These are phyloP conservation scores for Backusella mclennaniae DNA, from an alignment of 192 early-diverging fungal genomes.

Conservation along the genomic window DNA sequence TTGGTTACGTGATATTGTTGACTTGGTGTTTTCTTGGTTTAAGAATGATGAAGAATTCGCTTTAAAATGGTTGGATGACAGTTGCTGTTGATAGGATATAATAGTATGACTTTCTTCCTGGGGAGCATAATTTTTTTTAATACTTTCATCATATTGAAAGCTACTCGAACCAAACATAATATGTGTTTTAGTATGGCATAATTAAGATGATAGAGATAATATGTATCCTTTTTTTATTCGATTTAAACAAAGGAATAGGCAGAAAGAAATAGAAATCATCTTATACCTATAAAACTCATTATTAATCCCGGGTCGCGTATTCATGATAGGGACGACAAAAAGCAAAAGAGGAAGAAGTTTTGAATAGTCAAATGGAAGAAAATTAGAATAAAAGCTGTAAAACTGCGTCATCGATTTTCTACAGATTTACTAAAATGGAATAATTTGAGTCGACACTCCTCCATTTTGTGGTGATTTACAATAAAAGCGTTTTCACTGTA, in stretches of 20 bases:
- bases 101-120: neutral
- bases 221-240: neutral
- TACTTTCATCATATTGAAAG: neutral
- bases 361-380: neutral
- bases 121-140: neutral
- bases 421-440: constrained; percentile 1
- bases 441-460: neutral
- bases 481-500: neutral
- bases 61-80: neutral
- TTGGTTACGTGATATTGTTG: neutral
- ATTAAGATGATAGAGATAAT: neutral
- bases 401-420: constrained; percentile 1
- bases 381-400: neutral
- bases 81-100: neutral
- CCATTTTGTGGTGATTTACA: neutral
- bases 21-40: neutral
- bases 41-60: neutral
- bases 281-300: neutral
- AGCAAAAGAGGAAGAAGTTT: neutral
- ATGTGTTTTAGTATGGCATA: neutral
- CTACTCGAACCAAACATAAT: neutral
- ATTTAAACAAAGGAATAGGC: neutral
- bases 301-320: neutral
- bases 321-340: neutral
- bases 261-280: neutral